Base-by-base conservation (phyloP, 371 early-diverging fungal genomes). In the Entomophthora muscae region DNA sequence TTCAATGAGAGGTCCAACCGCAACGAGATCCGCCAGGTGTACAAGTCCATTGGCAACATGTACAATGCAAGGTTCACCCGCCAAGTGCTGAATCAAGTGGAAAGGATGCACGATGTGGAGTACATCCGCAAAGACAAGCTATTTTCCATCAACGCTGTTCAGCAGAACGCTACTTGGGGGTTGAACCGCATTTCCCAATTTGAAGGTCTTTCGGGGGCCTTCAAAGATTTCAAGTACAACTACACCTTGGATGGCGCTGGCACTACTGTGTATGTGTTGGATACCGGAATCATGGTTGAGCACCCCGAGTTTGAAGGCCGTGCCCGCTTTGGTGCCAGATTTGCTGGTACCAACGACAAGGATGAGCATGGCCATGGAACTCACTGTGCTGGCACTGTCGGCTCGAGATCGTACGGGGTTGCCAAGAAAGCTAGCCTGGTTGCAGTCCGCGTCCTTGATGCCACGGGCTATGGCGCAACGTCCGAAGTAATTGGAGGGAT, bases 401-500 rank as follows among this genome's bases (percentile, higher is more conserved):
- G 77, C 42, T 82, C 87, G 26, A 75, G 69, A 24, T 77, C 73
- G 0, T 85, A 77, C 70, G 97, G 94, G 67, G 87, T 96, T 42
- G 92, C 93, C 64, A 93, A 93, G 70, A 87, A 90, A 66, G 86
- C 79, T 42, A 81, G 71, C 28, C 55, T 95, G n/a, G n/a, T n/a
- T n/a, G n/a, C n/a, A n/a, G n/a, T n/a, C n/a, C n/a, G n/a, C n/a
- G n/a, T n/a, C n/a, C 24, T 95, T 23, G 70, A 78, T 66, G 66
- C 70, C 28, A 65, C 72, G 5, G 89, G 89, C 23, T 68, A 68
- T n/a, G 91, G 91, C 27, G 70, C 80, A 5, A 76, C 76, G 63
- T 78, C 82, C 1, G 78, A 73, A 55, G 76, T 91, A n/a, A 74
- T 89, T 52, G 76, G 76, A 31, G 92, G 88, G 42, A 69, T 91